Evolutionary conservation across 2,329 filamentous ascomycete species (phyloP).

Genomic region (Fusarium sp.): DNA sequence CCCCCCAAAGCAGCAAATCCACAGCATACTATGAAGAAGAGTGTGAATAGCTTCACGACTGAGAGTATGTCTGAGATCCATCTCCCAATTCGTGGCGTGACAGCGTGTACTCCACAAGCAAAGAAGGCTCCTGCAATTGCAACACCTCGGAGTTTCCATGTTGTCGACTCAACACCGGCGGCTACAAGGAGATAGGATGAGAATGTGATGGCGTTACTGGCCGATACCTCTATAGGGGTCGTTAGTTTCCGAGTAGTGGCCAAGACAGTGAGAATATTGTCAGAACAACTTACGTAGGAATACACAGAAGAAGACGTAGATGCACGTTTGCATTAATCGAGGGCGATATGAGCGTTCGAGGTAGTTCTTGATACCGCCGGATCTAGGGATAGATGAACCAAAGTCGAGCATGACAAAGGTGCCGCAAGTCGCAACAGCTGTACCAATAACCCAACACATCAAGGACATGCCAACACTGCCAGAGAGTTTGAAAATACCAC

Average conservation of each 20-base stretch:
- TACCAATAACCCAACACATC: conserved; percentile 46
- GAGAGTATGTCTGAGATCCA: conserved; percentile 20
- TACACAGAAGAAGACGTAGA: conserved; percentile 45
- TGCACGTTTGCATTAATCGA: conserved; percentile 41
- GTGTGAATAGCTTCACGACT: conserved; percentile 24
- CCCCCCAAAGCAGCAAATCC: conserved; percentile 30
- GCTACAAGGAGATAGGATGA: conserved; percentile 22
- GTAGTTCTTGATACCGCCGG: conserved; percentile 47
- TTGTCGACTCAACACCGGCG: conserved; percentile 19
- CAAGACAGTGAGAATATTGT: no score
- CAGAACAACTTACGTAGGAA: conserved; percentile 28
- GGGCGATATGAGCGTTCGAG: conserved; percentile 44
- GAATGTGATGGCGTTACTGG: conserved; percentile 27
- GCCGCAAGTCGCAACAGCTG: conserved; percentile 42
- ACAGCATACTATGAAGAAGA: conserved; percentile 31
- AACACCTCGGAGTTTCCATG: conserved; percentile 22
- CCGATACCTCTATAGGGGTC: conserved; percentile 13
- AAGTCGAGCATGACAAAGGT: conserved; percentile 46
- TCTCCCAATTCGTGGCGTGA: conserved; percentile 6
- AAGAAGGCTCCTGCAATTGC: conserved; percentile 18
- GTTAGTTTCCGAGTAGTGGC: neutral
- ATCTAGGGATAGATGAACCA: conserved; percentile 43
- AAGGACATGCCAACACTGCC: conserved; percentile 47
- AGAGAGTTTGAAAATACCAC: conserved; percentile 39
- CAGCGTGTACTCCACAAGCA: conserved; percentile 15